phyloP scores from a whole-genome alignment of 2,329 filamentous ascomycete species.

The Colletotrichum somersetense region DNA sequence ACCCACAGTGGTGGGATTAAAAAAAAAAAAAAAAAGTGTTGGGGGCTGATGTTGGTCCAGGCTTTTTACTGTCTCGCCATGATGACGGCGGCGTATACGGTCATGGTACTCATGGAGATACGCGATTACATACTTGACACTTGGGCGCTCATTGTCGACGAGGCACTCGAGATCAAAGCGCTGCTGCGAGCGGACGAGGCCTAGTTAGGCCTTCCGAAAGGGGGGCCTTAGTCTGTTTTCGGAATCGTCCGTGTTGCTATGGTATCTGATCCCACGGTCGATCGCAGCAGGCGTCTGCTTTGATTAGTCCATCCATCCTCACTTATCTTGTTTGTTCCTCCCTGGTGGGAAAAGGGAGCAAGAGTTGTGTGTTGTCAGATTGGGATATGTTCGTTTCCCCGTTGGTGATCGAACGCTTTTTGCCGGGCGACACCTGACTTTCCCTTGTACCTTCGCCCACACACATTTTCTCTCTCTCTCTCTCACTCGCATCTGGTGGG shows the following conservation, averaged over 20 bases:
- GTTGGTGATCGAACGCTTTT: neutral
- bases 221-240: neutral
- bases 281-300: conserved; percentile 5
- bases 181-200: conserved; percentile 37
- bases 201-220: conserved; percentile 15
- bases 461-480: neutral
- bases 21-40: neutral
- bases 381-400: neutral
- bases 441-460: neutral
- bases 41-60: conserved; percentile 24
- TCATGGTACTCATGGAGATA: conserved; percentile 38
- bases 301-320: neutral
- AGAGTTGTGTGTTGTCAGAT: neutral
- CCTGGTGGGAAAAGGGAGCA: neutral
- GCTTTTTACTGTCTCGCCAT: conserved; percentile 40
- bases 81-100: conserved; percentile 41
- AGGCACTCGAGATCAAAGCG: conserved; percentile 40
- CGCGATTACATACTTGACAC: conserved; percentile 40
- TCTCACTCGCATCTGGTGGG: neutral
- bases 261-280: conserved; percentile 2
- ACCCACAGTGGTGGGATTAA: neutral
- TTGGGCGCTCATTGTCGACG: conserved; percentile 38
- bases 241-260: neutral
- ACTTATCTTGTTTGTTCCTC: neutral
- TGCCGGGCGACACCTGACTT: neutral